Conservation (phyloP, 2,329 filamentous ascomycete genomes). For the Sclerotinia nivalis region DNA sequence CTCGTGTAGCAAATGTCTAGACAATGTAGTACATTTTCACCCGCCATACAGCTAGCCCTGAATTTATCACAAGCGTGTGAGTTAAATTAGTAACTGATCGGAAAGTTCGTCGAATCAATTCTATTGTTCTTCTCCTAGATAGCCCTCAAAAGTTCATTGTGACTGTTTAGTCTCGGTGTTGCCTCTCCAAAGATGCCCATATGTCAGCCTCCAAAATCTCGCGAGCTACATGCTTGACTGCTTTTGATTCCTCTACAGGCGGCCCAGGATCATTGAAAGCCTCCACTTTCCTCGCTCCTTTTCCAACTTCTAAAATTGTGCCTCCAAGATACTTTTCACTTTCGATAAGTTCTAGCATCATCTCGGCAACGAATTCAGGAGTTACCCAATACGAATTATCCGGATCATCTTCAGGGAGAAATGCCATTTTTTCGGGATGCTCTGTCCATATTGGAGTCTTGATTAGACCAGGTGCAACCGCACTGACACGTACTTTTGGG, state of each 20-base stretch:
- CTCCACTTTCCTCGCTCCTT: constrained; percentile 41
- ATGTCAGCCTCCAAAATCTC: constrained; percentile 1
- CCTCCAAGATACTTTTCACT: constrained; percentile 43
- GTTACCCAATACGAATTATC: constrained; percentile 45
- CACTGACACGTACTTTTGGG: constrained; percentile 45
- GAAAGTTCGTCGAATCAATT: neutral
- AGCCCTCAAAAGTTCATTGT: neutral
- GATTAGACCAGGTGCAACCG: constrained; percentile 46
- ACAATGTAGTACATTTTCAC: neutral
- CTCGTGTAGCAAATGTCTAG: neutral
- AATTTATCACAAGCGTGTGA: no score
- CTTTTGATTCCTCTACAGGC: neutral
- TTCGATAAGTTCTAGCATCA: constrained; percentile 47
- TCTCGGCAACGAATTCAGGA: constrained; percentile 47
- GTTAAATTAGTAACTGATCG: no score
- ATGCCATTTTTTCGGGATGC: constrained; percentile 47
- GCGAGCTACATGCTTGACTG: neutral
- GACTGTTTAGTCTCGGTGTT: neutral
- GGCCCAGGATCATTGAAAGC: constrained; percentile 46
- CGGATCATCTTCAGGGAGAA: constrained; percentile 34
- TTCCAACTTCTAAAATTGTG: constrained; percentile 47
- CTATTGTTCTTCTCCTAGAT: neutral
- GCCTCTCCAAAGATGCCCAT: constrained; percentile 19
- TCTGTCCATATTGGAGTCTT: constrained; percentile 50
- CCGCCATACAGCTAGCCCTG: no score